Evolutionary conservation across 768 basidiomycete genomes (phyloP), one percentile per base, ranked within the genome.

Genomic region (Hemileccinum impolitum): DNA sequence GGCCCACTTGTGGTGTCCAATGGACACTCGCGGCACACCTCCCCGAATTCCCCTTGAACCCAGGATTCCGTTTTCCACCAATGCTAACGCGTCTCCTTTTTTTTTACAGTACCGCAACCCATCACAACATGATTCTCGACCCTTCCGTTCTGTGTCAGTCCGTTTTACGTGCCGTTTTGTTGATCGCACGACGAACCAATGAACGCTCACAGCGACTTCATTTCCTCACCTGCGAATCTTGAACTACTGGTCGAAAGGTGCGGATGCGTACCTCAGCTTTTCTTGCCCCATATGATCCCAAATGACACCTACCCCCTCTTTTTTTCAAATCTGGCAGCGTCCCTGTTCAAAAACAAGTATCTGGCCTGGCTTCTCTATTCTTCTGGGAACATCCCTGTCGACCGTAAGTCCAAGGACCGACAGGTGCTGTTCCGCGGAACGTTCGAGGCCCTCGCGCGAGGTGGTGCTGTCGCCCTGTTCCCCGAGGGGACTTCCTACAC

Each of bases 381-480:
- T 52, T 88, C 95, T 2, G 94, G 96, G n/a, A 96, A 96, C 67
- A 94, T 99, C 55, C 94, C 95, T 19, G 95, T 98, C 31, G 94
- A 96, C 68, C 82, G 96, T 52, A 94, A 90, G 72, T 90, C 81
- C 52, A 92, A 91, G 72, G 94, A 99, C 70, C 85, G 92, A 47
- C 87, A 88, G 60, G 78, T 81, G 17, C 75, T 98, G 15, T 94
- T 96, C 72, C 80, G 81, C 54, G 89, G 91, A 37, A 96, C 94
- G 0, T 86, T 97, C 58, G 87, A 95, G 44, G 85, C 87, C 1
- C 76, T 99, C 35, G 76, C 82, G 15, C 72, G 73, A n/a, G 90
- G 88, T 14, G 77, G 85, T 53, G 89, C 83, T 17, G 90, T 99
- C 46, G 95, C 92, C 7, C 76, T 98, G 37, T 99, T 99, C 65